phyloP scores from a whole-genome alignment of 306 rosid species.

The Malus asiatica region DNA sequence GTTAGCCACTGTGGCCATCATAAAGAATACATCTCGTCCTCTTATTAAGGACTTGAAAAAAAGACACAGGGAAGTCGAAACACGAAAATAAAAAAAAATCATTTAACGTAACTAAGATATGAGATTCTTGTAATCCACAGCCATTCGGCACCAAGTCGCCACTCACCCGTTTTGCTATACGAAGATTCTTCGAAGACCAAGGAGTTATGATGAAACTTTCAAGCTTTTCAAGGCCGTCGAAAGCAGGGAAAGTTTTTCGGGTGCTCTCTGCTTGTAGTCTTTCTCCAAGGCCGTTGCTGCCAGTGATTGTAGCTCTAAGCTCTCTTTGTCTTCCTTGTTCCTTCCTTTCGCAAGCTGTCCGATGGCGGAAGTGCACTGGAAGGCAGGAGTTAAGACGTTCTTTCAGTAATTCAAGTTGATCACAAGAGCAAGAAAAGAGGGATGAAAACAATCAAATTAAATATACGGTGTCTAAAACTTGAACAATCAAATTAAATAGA shows the following conservation, averaged over 20 bases:
- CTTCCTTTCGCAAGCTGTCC: conserved; percentile 76
- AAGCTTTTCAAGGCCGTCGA: conserved; percentile 62
- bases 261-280: conserved; percentile 92
- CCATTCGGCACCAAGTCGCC: conserved; percentile 11
- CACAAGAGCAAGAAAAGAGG: not conserved
- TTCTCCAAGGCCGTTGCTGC: conserved; percentile 79
- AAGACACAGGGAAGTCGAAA: not conserved
- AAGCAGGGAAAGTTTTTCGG: conserved; percentile 78
- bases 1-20: conserved; percentile 1
- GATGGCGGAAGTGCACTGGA: conserved; percentile 79
- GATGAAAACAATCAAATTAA: not conserved
- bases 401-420: conserved; percentile 22
- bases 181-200: conserved; percentile 12
- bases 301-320: conserved; percentile 71
- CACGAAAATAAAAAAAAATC: not conserved
- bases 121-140: not conserved
- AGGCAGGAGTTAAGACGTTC: conserved; percentile 8
- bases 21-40: conserved; percentile 7
- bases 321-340: conserved; percentile 89
- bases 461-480: not conserved
- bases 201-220: conserved; percentile 62
- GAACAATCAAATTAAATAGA: not conserved
- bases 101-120: not conserved
- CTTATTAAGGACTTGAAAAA: not conserved
- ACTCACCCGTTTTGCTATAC: conserved; percentile 15